Evolutionary conservation across 805 yeast species (phyloP).

Genomic region (Dipodascopsis tothii): DNA sequence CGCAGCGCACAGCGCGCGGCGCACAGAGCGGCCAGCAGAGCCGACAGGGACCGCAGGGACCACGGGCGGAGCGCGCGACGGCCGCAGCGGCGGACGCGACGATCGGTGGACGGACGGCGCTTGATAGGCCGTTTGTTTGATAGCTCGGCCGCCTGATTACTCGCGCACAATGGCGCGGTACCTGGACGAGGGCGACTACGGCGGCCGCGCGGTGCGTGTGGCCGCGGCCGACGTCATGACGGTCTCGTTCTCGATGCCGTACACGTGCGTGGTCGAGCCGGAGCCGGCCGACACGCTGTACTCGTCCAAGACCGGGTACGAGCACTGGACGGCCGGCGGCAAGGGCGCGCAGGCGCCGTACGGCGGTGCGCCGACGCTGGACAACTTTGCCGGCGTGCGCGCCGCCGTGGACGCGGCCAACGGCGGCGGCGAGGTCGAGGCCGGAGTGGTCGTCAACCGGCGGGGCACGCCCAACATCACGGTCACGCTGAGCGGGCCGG

Average conservation of each 20-base stretch:
- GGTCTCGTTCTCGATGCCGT: constrained; percentile 20
- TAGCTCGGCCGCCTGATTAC: too few species aligned
- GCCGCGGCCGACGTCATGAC: constrained; percentile 15
- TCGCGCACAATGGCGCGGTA: too few species aligned
- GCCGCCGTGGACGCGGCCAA: constrained; percentile 6
- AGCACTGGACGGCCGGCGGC: constrained; percentile 21
- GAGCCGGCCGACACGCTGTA: constrained; percentile 11
- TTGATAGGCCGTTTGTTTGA: too few species aligned
- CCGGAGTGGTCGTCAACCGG: constrained; percentile 6
- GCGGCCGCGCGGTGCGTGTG: too few species aligned
- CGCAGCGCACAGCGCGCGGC: too few species aligned
- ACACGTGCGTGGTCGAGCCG: constrained; percentile 19
- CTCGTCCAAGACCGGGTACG: constrained; percentile 12
- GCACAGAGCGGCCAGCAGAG: too few species aligned
- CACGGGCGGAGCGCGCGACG: too few species aligned
- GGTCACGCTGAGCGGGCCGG: constrained; percentile 13
- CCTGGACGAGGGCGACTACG: too few species aligned
- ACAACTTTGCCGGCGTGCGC: constrained; percentile 11
- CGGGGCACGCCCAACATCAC: constrained; percentile 7
- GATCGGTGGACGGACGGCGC: too few species aligned
- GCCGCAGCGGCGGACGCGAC: too few species aligned
- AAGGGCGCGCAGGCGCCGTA: not conserved
- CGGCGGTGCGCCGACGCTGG: constrained; percentile 7
- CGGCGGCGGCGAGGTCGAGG: constrained; percentile 1
- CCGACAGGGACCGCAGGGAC: too few species aligned